These are phyloP conservation scores for Aleurites moluccanus DNA, from an alignment of 441 rosid genomes.

Conservation along the genomic window DNA sequence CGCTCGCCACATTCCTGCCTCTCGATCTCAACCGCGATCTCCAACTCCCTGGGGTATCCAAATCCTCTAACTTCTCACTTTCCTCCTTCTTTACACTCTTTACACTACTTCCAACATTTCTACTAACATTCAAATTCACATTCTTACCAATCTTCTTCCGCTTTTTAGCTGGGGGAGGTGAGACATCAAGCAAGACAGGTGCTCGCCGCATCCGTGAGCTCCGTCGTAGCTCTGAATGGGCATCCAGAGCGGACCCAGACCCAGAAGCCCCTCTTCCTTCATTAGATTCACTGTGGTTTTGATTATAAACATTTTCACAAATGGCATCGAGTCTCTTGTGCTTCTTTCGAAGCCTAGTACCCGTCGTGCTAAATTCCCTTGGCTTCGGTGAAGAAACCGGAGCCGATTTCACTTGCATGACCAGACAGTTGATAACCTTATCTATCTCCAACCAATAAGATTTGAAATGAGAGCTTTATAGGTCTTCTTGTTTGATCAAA, in stretches of 20 bases:
- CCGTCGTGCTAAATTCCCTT: slow-evolving; percentile 36
- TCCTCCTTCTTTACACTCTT: slow-evolving; percentile 34
- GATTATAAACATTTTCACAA: slow-evolving; percentile 69
- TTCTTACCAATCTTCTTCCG: slow-evolving; percentile 42
- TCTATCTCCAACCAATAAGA: neutral
- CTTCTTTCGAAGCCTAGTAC: slow-evolving; percentile 70
- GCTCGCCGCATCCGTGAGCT: slow-evolving; percentile 73
- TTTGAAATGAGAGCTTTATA: slow-evolving; percentile 10
- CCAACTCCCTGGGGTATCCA: slow-evolving; percentile 56
- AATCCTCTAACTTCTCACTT: too few relatives aligned
- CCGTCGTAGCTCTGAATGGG: slow-evolving; percentile 61
- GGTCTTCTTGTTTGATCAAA: slow-evolving; percentile 14
- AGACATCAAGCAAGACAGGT: slow-evolving; percentile 73
- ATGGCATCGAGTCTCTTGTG: slow-evolving; percentile 94
- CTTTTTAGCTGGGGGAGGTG: slow-evolving; percentile 76
- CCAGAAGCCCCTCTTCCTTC: slow-evolving; percentile 26
- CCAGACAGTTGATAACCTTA: slow-evolving; percentile 24
- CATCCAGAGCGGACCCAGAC: slow-evolving; percentile 24
- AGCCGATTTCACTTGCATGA: slow-evolving; percentile 60
- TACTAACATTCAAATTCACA: slow-evolving; percentile 28
- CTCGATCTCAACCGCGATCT: slow-evolving; percentile 66
- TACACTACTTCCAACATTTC: slow-evolving; percentile 22
- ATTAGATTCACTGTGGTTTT: slow-evolving; percentile 55
- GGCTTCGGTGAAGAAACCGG: slow-evolving; percentile 44
- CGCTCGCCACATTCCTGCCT: slow-evolving; percentile 34